phyloP scores from a whole-genome alignment of 306 rosid species.

The Pterocarpus macrocarpus region DNA sequence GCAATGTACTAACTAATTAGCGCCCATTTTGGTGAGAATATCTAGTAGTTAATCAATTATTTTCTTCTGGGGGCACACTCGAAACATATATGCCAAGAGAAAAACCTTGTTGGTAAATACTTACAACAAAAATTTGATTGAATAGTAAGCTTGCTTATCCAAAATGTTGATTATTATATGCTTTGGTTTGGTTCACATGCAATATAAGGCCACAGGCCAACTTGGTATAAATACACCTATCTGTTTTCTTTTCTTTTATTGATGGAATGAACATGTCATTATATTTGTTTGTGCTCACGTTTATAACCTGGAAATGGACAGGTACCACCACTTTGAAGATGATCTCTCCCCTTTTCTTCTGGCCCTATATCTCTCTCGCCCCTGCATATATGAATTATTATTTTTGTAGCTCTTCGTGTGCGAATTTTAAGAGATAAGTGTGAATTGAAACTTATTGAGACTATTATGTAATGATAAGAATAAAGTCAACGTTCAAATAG shows the following conservation, averaged over 20 bases:
- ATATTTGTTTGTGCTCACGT: slow-evolving; percentile 1
- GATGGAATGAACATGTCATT: not conserved
- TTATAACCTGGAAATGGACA: not conserved
- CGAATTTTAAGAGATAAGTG: too few species aligned
- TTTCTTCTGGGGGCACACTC: not conserved
- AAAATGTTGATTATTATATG: not conserved
- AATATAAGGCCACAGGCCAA: not conserved
- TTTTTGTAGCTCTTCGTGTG: not conserved
- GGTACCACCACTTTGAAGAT: not conserved
- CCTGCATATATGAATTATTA: not conserved
- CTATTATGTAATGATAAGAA: not conserved
- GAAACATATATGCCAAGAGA: not conserved
- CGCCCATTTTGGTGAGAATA: not conserved
- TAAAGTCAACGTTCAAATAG: not conserved
- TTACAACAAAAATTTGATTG: not conserved
- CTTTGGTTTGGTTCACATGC: not conserved
- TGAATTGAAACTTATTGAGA: too few species aligned
- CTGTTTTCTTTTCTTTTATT: not conserved
- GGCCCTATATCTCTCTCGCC: not conserved
- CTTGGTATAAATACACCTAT: too few species aligned
- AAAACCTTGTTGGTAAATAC: not conserved
- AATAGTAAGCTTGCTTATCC: not conserved
- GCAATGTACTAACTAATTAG: not conserved
- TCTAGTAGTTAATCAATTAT: not conserved
- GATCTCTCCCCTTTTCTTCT: not conserved